Base-by-base conservation (phyloP, 768 basidiomycete species). In the Pleurotus cornucopiae region DNA sequence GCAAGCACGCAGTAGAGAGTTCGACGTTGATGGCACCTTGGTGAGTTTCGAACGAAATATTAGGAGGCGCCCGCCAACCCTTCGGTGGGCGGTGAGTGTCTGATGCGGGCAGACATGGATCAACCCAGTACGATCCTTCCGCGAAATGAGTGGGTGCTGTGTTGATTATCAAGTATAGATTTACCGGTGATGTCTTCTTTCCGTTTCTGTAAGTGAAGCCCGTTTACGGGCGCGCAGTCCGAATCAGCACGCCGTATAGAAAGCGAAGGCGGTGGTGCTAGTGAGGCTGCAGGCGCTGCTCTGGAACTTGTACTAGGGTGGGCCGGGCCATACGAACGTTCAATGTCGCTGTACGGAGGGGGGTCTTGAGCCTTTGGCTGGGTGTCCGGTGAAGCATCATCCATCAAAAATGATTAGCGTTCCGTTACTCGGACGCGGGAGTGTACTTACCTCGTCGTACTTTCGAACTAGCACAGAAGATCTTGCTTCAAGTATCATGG, bases 11-110 rank as follows among this genome's bases (percentile, higher is more conserved):
- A 13, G 76, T 75, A 7, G 66, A 75, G 11, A 76, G 60, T 37
- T 73, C 66, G 34, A 81, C 49, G 5, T 65, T 65, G 48, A 78
- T 74, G 20, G 64, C 58, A 5, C 73, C 78, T 40, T 71, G 69
- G 38, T 72, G 73, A 49, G 78, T 72, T 14, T 67, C 73, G 61
- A 79, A 76, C 43, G 73, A 76, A 49, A 64, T 54, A 52, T 61
- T 58, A 2, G 64, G 66, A 9, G 54, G 39, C 6, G 39, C 51
- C 11, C n/a, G 37, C 34, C 23, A 53, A 3, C 39, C 38, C 25
- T 53, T 53, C 2, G 51, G 51, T 3, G 14, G 39, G 14, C 21
- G 51, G 21, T 53, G 51, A 7, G 51, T 41, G 41, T 53, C 51
- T 13, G 51, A 53, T 9, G 21, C 38, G 21, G 51, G 51, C 20